Evolutionary conservation across 495 filamentous ascomycete species (phyloP).

Genomic region (Melanomma pulvis-pyrius): DNA sequence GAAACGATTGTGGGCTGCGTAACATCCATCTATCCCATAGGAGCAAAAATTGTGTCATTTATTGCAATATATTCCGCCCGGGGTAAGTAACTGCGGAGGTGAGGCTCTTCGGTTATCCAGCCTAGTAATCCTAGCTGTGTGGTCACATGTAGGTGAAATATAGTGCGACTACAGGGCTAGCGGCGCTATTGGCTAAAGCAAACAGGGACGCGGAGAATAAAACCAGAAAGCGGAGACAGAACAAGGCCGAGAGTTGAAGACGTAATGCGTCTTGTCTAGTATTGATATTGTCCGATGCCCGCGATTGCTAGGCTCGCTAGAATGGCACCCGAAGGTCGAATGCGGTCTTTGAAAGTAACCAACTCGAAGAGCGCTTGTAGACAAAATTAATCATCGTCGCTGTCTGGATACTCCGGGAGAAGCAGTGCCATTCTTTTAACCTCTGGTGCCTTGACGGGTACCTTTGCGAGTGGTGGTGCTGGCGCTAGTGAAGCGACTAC

Average conservation of each 20-base stretch:
- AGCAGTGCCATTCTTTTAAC: conserved; percentile 8
- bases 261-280: neutral
- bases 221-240: conserved; percentile 1
- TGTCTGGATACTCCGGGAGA: conserved; percentile 22
- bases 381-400: neutral
- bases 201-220: neutral
- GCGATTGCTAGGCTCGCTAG: neutral
- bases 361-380: neutral
- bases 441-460: neutral
- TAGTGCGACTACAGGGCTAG: neutral
- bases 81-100: conserved; percentile 11
- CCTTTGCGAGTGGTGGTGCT: neutral
- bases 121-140: neutral
- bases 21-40: conserved; percentile 17
- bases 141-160: conserved; percentile 10
- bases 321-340: neutral
- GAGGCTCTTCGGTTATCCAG: conserved; percentile 10
- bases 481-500: neutral
- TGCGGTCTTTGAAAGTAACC: neutral
- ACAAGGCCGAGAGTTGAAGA: neutral
- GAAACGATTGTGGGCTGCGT: neutral
- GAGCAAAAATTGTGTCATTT: conserved; percentile 13
- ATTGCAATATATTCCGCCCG: conserved; percentile 3
- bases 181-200: neutral
- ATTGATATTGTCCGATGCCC: neutral